These are phyloP conservation scores for Allium cepa DNA, from an alignment of 106 monocot genomes.

Conservation along the genomic window DNA sequence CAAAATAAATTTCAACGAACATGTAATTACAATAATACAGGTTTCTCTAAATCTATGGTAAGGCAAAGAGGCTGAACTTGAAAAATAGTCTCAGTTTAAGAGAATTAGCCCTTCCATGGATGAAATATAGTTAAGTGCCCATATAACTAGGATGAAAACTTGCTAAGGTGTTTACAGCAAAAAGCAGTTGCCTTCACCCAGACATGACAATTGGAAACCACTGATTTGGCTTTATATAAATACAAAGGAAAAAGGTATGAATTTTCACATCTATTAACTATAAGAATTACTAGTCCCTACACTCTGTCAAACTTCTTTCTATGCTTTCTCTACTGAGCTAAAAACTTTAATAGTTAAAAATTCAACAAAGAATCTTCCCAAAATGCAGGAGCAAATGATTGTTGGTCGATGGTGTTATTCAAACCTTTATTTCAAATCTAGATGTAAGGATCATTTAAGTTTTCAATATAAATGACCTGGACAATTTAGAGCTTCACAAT, in stretches of 20 bases:
- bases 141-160: too few relatives aligned
- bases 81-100: too few relatives aligned
- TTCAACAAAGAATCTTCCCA: not conserved
- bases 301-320: not conserved
- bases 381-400: not conserved
- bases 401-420: not conserved
- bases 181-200: conserved; percentile 6
- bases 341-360: conserved; percentile 5
- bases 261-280: too few relatives aligned
- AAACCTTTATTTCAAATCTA: not conserved
- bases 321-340: not conserved
- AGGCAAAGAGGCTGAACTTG: too few relatives aligned
- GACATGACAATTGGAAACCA: not conserved
- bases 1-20: too few relatives aligned
- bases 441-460: not conserved
- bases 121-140: too few relatives aligned
- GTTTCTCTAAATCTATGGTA: too few relatives aligned
- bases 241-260: too few relatives aligned
- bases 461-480: conserved; percentile 55
- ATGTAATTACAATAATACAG: too few relatives aligned
- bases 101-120: too few relatives aligned
- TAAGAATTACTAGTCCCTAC: not conserved
- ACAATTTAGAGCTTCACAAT: conserved; percentile 56
- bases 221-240: too few relatives aligned
- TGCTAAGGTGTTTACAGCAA: not conserved